phyloP scores from a whole-genome alignment of 1,284 basidiomycete species.

The Fomitopsis betulina region DNA sequence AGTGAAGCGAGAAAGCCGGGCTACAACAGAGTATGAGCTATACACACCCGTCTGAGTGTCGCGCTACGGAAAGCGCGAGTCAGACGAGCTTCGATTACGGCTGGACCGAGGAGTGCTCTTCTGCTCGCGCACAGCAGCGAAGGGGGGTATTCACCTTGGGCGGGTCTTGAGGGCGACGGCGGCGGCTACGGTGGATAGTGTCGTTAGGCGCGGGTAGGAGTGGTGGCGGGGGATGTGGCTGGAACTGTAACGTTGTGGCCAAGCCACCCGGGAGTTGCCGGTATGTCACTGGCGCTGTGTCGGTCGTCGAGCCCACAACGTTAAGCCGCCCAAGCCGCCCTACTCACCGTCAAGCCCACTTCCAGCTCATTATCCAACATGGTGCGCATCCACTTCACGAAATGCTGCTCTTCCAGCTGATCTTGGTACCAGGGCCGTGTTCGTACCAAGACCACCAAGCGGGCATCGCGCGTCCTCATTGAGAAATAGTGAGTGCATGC shows the following conservation, averaged over 20 bases:
- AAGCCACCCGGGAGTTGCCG: slow-evolving; percentile 17
- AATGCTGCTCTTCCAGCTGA: background rate
- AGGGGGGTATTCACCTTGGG: slow-evolving; percentile 31
- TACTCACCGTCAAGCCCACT: slow-evolving; percentile 11
- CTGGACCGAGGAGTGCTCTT: slow-evolving; percentile 18
- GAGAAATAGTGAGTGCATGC: slow-evolving; percentile 89
- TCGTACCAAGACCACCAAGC: slow-evolving; percentile 99
- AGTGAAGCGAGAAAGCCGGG: slow-evolving; percentile 15
- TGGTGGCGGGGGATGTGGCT: background rate
- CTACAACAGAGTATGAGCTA: slow-evolving; percentile 26
- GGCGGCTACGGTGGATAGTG: slow-evolving; percentile 12
- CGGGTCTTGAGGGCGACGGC: slow-evolving; percentile 23
- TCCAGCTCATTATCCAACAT: slow-evolving; percentile 4
- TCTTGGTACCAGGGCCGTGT: slow-evolving; percentile 83
- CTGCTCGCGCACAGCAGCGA: slow-evolving; percentile 11
- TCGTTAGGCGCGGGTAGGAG: background rate
- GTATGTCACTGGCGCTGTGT: background rate
- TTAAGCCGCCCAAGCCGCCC: background rate
- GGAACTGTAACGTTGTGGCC: slow-evolving; percentile 1
- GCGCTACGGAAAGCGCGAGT: slow-evolving; percentile 75
- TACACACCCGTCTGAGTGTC: slow-evolving; percentile 74
- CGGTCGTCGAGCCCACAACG: background rate
- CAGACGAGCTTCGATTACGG: slow-evolving; percentile 49
- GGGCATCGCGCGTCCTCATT: slow-evolving; percentile 97
- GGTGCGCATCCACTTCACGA: slow-evolving; percentile 16